These are phyloP conservation scores for Cynara cardunculus DNA, from an alignment of 129 eudicot species.

Conservation along the genomic window DNA sequence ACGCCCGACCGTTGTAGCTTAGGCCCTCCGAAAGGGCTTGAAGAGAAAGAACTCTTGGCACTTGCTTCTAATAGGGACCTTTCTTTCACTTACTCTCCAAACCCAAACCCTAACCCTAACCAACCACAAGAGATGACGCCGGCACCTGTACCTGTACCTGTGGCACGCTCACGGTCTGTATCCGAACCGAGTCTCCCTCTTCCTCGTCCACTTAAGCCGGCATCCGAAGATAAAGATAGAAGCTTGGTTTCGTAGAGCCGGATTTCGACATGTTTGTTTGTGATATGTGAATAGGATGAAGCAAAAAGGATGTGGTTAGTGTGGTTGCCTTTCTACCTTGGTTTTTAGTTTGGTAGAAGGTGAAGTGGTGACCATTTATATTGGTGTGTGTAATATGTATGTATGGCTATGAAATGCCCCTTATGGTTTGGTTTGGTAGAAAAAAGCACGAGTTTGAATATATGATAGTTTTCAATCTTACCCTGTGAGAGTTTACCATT, in stretches of 20 bases:
- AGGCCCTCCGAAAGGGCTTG: constrained; percentile 64
- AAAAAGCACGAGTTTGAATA: neutral
- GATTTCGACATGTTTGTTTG: neutral
- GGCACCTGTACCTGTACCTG: neutral
- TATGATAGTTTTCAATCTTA: too few relatives aligned
- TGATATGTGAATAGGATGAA: neutral
- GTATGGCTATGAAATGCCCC: neutral
- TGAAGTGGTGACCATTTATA: neutral
- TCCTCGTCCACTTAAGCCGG: constrained; percentile 23
- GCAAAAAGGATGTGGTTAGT: neutral
- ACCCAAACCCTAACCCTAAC: constrained; percentile 38
- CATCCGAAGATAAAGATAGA: constrained; percentile 22
- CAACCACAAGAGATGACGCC: constrained; percentile 16
- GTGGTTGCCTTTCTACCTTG: neutral
- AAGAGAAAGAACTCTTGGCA: constrained; percentile 71
- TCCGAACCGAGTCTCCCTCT: constrained; percentile 27
- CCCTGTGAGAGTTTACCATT: too few relatives aligned
- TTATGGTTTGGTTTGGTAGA: neutral
- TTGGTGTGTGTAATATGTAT: neutral
- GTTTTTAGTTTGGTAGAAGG: neutral
- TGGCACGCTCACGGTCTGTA: neutral
- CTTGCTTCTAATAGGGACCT: constrained; percentile 61
- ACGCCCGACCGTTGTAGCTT: constrained; percentile 52
- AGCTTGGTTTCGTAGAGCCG: constrained; percentile 18
- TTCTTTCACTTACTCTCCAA: constrained; percentile 41